Conservation (phyloP, 2,329 filamentous ascomycete species). For the Mariannaea elegans region DNA sequence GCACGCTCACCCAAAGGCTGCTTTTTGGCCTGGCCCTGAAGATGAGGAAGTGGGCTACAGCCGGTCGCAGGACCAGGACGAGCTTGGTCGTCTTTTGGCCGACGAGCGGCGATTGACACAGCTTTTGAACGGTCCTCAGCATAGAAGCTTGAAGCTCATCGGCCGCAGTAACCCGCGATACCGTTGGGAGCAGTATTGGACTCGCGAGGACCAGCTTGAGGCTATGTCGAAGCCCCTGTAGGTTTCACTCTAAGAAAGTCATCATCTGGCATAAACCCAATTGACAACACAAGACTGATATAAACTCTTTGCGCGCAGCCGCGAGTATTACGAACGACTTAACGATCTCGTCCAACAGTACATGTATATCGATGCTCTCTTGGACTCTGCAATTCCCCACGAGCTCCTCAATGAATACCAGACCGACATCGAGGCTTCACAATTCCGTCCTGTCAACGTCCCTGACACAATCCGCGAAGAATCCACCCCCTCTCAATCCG, state of each 20-base stretch:
- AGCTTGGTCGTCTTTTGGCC: slow-evolving; percentile 53
- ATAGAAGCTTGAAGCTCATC: slow-evolving; percentile 86
- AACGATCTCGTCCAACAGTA: slow-evolving; percentile 93
- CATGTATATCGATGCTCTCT: slow-evolving; percentile 87
- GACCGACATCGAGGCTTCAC: slow-evolving; percentile 64
- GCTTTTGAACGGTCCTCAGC: slow-evolving; percentile 73
- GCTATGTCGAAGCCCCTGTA: slow-evolving; percentile 76
- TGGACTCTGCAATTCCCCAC: slow-evolving; percentile 93
- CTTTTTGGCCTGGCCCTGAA: slow-evolving; percentile 39
- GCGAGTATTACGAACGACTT: slow-evolving; percentile 87
- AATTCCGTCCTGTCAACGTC: slow-evolving; percentile 65
- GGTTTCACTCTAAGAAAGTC: background rate
- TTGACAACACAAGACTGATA: slow-evolving; percentile 7
- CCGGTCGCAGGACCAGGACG: slow-evolving; percentile 50
- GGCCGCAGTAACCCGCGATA: slow-evolving; percentile 89
- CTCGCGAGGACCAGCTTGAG: slow-evolving; percentile 77
- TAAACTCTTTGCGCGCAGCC: slow-evolving; percentile 59
- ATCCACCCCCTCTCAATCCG: slow-evolving; percentile 44
- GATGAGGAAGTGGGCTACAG: slow-evolving; percentile 46
- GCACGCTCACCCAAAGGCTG: slow-evolving; percentile 24
- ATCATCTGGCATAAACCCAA: too few species aligned
- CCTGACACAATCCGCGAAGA: slow-evolving; percentile 83
- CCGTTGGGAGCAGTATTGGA: slow-evolving; percentile 88
- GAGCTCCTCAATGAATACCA: slow-evolving; percentile 90
- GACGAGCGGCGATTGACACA: slow-evolving; percentile 68